These are phyloP conservation scores for Pseudozyma sp. DNA, from an alignment of 1,284 basidiomycete species.

Conservation along the genomic window DNA sequence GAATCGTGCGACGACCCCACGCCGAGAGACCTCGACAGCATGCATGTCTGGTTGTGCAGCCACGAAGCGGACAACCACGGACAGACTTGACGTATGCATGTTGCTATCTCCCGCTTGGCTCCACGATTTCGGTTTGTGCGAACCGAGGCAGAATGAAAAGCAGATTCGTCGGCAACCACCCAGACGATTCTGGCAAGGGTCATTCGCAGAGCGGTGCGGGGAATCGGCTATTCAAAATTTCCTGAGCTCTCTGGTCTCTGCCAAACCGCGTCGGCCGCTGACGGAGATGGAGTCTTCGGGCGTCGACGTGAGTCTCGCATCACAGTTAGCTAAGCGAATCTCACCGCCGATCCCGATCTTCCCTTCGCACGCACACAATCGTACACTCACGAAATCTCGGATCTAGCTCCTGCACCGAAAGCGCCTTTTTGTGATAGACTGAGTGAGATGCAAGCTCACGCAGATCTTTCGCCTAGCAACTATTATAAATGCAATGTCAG, in stretches of 20 bases:
- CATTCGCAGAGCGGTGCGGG: conserved; percentile 6
- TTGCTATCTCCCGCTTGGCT: conserved; percentile 16
- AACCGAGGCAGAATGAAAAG: neutral
- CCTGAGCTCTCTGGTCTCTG: neutral
- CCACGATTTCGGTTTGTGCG: neutral
- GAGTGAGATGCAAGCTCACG: no score
- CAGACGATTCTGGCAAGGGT: no score
- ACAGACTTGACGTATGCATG: neutral
- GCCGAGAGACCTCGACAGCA: no score
- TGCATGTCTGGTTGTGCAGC: no score
- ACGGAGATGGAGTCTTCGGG: conserved; percentile 25
- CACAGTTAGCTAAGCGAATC: neutral
- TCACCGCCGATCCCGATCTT: no score
- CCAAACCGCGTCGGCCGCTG: conserved; percentile 14
- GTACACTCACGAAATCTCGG: no score
- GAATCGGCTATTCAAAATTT: conserved; percentile 24
- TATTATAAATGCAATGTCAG: neutral
- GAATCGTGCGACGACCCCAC: no score
- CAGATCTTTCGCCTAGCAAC: no score
- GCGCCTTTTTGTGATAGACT: no score
- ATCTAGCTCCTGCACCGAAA: no score
- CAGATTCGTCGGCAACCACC: no score
- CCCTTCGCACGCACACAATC: no score
- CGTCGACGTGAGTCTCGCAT: neutral
- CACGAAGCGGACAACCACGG: conserved; percentile 25